Percentiles rank a stretch among this genome's conserved stretches.
These are phyloP conservation scores for Tetrahymena borealis DNA, from an alignment of 73 alveolate genomes.

Conservation along the genomic window DNA sequence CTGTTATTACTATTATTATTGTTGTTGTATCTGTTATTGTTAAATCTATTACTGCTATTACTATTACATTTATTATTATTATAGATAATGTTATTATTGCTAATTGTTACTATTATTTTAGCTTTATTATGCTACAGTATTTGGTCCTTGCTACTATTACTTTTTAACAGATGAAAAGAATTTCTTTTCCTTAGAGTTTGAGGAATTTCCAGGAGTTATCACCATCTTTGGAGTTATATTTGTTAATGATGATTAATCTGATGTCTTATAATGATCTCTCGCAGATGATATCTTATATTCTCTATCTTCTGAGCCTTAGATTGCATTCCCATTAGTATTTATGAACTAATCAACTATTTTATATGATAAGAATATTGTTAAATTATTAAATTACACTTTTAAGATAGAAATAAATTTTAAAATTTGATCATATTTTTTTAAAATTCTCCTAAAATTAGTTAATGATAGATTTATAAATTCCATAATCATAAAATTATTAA, in stretches of 20 bases:
- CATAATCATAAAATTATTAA: no score
- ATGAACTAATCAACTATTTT: background rate
- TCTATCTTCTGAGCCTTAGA: background rate
- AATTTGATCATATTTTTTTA: no score
- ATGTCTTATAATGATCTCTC: background rate
- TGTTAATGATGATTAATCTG: background rate
- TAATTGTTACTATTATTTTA: background rate
- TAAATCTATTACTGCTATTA: background rate
- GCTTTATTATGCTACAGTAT: background rate
- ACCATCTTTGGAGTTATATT: background rate
- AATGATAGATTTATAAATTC: no score
- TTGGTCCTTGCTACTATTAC: background rate
- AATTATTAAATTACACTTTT: no score
- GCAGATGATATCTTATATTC: background rate
- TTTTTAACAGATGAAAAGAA: background rate
- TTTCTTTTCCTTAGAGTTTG: background rate
- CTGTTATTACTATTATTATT: background rate
- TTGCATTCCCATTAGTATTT: background rate
- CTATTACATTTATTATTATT: background rate
- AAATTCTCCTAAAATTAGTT: no score
- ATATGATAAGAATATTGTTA: background rate
- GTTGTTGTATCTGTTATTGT: background rate
- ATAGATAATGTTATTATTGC: background rate
- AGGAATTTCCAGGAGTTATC: background rate
- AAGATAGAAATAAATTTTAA: no score